Conservation (phyloP, 225 moss, liverwort and hornwort genomes). For the Rhytidiadelphus loreus region DNA sequence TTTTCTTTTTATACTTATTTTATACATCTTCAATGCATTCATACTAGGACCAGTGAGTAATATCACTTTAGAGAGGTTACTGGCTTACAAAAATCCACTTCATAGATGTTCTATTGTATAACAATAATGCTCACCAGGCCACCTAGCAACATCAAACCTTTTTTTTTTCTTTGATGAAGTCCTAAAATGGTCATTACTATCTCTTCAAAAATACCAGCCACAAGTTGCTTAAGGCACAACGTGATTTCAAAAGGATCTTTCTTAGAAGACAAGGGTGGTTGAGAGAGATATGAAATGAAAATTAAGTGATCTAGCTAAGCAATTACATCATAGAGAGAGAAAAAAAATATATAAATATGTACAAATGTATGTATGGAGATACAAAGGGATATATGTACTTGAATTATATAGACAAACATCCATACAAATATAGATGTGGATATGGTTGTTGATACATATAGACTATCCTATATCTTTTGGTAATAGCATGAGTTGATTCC, state of each 20-base stretch:
- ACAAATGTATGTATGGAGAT: background rate
- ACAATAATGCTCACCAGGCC: background rate
- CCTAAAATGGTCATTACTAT: background rate
- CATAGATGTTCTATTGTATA: no score
- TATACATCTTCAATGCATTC: no score
- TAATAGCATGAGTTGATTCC: accelerated
- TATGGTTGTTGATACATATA: background rate
- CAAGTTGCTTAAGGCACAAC: no score
- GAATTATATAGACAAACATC: background rate
- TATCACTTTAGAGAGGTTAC: no score
- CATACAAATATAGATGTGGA: background rate
- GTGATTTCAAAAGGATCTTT: accelerated
- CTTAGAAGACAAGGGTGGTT: accelerated
- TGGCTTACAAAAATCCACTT: no score
- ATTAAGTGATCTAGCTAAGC: accelerated
- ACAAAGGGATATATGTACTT: background rate
- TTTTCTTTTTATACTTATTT: no score
- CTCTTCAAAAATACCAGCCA: background rate
- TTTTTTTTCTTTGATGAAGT: background rate
- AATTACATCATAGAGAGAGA: accelerated
- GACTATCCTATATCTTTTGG: background rate
- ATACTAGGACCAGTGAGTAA: no score
- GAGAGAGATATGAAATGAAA: background rate
- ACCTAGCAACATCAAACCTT: accelerated
- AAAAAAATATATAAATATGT: no score